Evolutionary conservation across 2,329 filamentous ascomycete genomes (phyloP), one percentile per base, ranked within the genome.

Genomic region (Plenodomus biglobosus): DNA sequence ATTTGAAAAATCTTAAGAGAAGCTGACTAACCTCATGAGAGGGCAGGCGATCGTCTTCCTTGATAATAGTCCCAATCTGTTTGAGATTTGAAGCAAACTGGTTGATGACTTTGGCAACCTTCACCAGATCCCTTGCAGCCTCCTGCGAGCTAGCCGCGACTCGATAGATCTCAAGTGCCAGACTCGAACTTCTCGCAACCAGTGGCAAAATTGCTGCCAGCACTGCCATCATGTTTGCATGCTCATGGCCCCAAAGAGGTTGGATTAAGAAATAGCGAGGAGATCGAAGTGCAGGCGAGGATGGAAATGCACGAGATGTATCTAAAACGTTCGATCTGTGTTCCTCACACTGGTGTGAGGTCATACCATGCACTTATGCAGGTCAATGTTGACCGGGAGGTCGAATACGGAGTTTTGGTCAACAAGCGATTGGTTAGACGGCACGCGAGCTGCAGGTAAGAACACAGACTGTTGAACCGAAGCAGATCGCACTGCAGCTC

Each of bases 21-120:
- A 19, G 21, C 42, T 16, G 24, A 59, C 59, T 20, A 64, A 71
- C 69, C 53, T 72, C 65, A 17, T 49, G 52, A 21, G 71, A 73
- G 30, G 69, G 69, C 13, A 73, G 44, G 10, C 58, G 63, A 50
- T 70, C 68, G 48, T 74, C 65, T 46, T 73, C 69, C 24, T 65
- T 70, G 36, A 73, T 65, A 35, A 67, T 59, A 0, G 68, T 67
- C 38, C 69, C 70, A 17, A 73, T 55, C 43, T 74, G 70, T 52
- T 73, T 73, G 48, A 73, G 42, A 24, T 65, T 68, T 7, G 66
- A 58, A 37, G 65, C 65, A 38, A 73, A 66, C 34, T 62, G 61
- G 50, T 65, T 71, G 45, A 73, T 63, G n/a, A 58, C 54, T 43
- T 57, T 67, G 11, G 71, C 68, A n/a, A 69, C 52, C 21, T 48